phyloP scores from a whole-genome alignment of 23 red algal species.

The Cyanidioschyzon merolae region DNA sequence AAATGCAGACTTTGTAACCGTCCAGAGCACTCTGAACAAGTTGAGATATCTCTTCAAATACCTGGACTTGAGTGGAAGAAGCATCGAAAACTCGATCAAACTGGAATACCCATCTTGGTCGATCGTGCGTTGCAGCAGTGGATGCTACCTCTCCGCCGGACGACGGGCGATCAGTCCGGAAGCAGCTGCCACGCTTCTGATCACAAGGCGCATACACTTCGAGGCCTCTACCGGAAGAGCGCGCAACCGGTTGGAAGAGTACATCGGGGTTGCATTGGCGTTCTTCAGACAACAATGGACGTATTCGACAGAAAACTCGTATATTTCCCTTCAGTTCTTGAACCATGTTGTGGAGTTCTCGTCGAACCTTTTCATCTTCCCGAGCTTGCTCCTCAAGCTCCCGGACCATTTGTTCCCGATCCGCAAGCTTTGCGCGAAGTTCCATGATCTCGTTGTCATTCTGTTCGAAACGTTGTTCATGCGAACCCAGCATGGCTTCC shows the following conservation, averaged over 20 bases:
- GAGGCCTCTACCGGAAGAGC: slow-evolving; percentile 4
- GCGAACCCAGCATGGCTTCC: not conserved
- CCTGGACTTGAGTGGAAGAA: slow-evolving; percentile 40
- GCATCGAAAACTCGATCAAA: slow-evolving; percentile 90
- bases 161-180: not conserved
- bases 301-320: slow-evolving; percentile 93
- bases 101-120: slow-evolving; percentile 36
- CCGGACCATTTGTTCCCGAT: slow-evolving; percentile 9
- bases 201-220: slow-evolving; percentile 19
- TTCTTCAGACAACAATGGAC: slow-evolving; percentile 38
- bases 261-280: not conserved
- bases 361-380: slow-evolving; percentile 40
- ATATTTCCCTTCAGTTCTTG: slow-evolving; percentile 99
- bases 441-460: not conserved
- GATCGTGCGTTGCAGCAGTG: not conserved
- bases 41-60: slow-evolving; percentile 95
- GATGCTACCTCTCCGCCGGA: not conserved
- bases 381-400: slow-evolving; percentile 42
- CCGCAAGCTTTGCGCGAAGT: not conserved
- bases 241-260: not conserved
- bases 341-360: slow-evolving; percentile 72
- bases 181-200: slow-evolving; percentile 17
- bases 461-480: not conserved
- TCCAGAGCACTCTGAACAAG: slow-evolving; percentile 90
- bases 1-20: slow-evolving; percentile 92